Percentiles rank a stretch among this genome's conserved stretches.
Conservation (phyloP, 306 rosid genomes). For the Inga oerstediana region DNA sequence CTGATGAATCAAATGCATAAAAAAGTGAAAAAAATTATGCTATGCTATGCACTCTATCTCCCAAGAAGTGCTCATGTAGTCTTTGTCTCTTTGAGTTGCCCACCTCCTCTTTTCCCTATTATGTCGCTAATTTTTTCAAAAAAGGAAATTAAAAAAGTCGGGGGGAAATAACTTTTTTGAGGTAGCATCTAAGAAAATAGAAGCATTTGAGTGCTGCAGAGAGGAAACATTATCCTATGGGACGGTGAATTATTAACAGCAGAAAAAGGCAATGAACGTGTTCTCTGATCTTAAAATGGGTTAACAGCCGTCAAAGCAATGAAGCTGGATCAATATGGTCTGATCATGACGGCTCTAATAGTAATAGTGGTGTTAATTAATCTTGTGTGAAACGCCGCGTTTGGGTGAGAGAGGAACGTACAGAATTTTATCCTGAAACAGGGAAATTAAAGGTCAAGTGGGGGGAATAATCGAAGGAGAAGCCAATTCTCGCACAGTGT, state of each 20-base stretch:
- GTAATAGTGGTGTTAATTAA: slow-evolving; percentile 40
- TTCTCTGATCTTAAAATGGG: slow-evolving; percentile 25
- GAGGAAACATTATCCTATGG: slow-evolving; percentile 23
- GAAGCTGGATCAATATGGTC: slow-evolving; percentile 15
- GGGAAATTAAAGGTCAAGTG: slow-evolving; percentile 21
- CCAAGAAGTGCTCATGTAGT: slow-evolving; percentile 38
- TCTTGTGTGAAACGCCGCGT: slow-evolving; percentile 46
- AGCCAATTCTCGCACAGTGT: slow-evolving; percentile 17
- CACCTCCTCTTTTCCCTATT: slow-evolving; percentile 19
- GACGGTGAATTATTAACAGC: slow-evolving; percentile 22
- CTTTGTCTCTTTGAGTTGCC: slow-evolving; percentile 36
- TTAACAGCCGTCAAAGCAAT: slow-evolving; percentile 38
- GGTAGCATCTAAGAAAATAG: neutral
- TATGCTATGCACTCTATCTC: neutral
- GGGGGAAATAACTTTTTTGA: neutral
- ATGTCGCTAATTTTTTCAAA: neutral
- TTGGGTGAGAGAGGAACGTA: slow-evolving; percentile 33
- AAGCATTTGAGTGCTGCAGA: slow-evolving; percentile 26
- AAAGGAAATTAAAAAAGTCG: neutral
- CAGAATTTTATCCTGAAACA: slow-evolving; percentile 51
- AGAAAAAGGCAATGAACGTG: slow-evolving; percentile 24
- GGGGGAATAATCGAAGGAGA: slow-evolving; percentile 45
- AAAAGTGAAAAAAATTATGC: neutral
- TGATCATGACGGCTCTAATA: slow-evolving; percentile 32
- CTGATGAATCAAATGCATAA: slow-evolving; percentile 13